These are phyloP conservation scores for Mycena alexandri DNA, from an alignment of 768 basidiomycete genomes.

Conservation along the genomic window DNA sequence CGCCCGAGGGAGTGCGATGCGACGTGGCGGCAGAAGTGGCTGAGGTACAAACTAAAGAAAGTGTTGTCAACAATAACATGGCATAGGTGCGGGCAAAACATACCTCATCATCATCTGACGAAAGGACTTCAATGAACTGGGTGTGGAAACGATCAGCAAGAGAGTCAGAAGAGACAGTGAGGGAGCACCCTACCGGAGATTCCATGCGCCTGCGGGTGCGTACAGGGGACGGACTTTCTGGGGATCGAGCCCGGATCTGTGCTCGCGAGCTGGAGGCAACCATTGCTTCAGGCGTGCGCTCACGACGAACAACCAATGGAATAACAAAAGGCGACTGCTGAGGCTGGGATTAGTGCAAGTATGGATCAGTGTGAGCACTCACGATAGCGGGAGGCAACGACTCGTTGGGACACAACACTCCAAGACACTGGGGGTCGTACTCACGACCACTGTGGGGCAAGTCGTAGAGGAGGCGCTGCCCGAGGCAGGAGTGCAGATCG, in stretches of 20 bases:
- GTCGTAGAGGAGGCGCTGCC: constrained; percentile 1
- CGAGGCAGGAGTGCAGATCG: not conserved
- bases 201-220: not conserved
- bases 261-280: constrained; percentile 1
- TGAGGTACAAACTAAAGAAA: not conserved
- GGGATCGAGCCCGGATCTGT: constrained; percentile 4
- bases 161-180: not conserved
- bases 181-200: not conserved
- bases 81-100: not conserved
- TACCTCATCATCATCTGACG: constrained; percentile 14
- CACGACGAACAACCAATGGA: no score
- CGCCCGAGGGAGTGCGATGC: not conserved
- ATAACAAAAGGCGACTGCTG: no score
- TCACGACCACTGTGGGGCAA: not conserved
- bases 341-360: no score
- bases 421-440: not conserved
- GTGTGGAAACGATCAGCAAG: not conserved
- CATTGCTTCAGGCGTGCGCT: constrained; percentile 6
- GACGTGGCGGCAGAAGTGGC: not conserved
- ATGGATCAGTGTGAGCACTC: not conserved
- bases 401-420: not conserved
- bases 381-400: no score
- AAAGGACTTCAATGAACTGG: constrained; percentile 8
- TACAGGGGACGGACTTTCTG: constrained; percentile 3
- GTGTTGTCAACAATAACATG: not conserved